Evolutionary conservation across 371 early-diverging fungal species (phyloP).

Genomic region (Lichtheimia corymbifera): DNA sequence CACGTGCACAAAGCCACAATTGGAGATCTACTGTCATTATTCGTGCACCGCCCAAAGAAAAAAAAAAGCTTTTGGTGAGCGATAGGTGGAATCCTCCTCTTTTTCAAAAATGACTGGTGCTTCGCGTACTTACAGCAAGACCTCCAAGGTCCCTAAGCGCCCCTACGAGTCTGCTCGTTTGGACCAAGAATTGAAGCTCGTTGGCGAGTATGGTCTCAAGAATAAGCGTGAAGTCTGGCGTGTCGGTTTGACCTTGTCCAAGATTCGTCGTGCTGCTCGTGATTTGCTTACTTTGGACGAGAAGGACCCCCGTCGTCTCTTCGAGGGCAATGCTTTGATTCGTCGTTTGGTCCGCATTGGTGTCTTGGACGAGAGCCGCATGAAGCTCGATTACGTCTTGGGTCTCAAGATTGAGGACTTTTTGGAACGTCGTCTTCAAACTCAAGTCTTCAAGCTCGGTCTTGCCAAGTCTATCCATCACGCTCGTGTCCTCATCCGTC

Average conservation of each 20-base stretch:
- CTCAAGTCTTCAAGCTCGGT: conserved; percentile 98
- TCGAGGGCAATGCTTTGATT: conserved; percentile 99
- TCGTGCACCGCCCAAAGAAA: not conserved
- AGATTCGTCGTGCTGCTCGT: conserved; percentile 99
- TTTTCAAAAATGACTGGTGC: conserved; percentile 43
- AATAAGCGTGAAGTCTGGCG: conserved; percentile 99
- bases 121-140: conserved; percentile 75
- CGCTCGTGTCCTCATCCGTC: conserved; percentile 98
- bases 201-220: conserved; percentile 97
- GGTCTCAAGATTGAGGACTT: conserved; percentile 98
- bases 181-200: conserved; percentile 96
- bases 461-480: conserved; percentile 99
- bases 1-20: not conserved
- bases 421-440: conserved; percentile 99
- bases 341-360: conserved; percentile 97
- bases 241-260: conserved; percentile 94
- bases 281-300: conserved; percentile 97
- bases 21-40: not conserved
- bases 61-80: conserved; percentile 8
- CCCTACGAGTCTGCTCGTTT: conserved; percentile 98
- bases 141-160: conserved; percentile 97
- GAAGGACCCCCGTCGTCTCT: conserved; percentile 97
- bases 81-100: conserved; percentile 24
- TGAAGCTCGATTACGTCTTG: conserved; percentile 99
- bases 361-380: conserved; percentile 95